Conservation (phyloP, 139 green algal species). For the Tetraselmis striata region DNA sequence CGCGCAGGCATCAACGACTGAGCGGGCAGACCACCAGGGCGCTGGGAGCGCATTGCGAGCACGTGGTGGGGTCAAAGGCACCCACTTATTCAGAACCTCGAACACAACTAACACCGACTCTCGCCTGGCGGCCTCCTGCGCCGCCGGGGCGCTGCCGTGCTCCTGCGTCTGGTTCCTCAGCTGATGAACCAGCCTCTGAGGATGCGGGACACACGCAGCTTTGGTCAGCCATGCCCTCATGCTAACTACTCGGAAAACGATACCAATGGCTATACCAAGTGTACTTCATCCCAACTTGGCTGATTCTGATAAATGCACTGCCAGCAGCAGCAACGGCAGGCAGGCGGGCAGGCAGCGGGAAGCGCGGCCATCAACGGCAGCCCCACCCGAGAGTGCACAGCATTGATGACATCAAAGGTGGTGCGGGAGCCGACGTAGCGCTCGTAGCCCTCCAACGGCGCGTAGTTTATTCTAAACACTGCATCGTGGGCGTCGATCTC, state of each 20-base stretch:
- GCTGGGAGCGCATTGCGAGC: too few species aligned
- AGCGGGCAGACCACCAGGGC: too few species aligned
- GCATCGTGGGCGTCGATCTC: slow-evolving; percentile 28
- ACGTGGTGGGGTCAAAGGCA: too few species aligned
- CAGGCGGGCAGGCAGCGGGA: too few species aligned
- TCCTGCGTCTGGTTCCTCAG: not conserved
- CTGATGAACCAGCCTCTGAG: not conserved
- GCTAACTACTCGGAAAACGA: too few species aligned
- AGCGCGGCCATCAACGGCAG: too few species aligned
- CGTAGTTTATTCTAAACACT: slow-evolving; percentile 27
- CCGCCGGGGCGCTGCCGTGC: not conserved
- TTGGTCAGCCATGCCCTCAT: too few species aligned
- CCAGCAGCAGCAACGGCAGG: too few species aligned
- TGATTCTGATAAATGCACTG: too few species aligned
- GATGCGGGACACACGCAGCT: too few species aligned
- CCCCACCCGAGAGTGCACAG: not conserved
- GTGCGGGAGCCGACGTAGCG: slow-evolving; percentile 12
- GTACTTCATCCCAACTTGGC: too few species aligned
- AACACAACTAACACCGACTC: not conserved
- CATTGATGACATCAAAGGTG: slow-evolving; percentile 6
- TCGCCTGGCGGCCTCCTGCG: not conserved
- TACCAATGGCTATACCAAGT: too few species aligned
- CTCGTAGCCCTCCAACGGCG: slow-evolving; percentile 23
- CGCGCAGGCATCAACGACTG: not conserved
- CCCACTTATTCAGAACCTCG: not conserved